A percentile compares a stretch with the other conserved stretches of the same genome.
Evolutionary conservation across 108 stramenopile species (phyloP).

Genomic region (Fragilaria crotonensis): DNA sequence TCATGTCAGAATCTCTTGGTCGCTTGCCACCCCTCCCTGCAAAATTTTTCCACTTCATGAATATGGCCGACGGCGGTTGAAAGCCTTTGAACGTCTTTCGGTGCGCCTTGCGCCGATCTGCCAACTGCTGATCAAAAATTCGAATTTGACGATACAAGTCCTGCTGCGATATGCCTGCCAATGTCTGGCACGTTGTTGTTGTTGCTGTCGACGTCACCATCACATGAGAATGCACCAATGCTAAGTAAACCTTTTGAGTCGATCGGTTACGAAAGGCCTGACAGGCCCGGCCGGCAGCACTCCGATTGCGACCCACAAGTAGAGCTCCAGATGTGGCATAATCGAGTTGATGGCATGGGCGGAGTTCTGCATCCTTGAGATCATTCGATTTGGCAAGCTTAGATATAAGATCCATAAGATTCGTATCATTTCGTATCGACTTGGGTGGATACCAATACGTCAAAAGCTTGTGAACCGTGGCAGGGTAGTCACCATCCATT

Average conservation of each 20-base stretch:
- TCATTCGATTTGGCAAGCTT: slow-evolving; percentile 31
- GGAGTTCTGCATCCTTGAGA: slow-evolving; percentile 61
- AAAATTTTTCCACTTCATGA: slow-evolving; percentile 53
- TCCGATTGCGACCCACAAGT: slow-evolving; percentile 44
- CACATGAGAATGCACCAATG: slow-evolving; percentile 44
- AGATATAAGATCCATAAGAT: slow-evolving; percentile 22
- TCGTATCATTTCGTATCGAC: slow-evolving; percentile 10
- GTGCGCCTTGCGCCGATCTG: slow-evolving; percentile 7
- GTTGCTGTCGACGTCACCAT: slow-evolving; percentile 18
- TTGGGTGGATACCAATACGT: slow-evolving; percentile 74
- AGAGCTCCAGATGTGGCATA: slow-evolving; percentile 81
- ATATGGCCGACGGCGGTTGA: slow-evolving; percentile 60
- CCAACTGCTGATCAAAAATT: neutral
- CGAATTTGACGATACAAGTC: neutral
- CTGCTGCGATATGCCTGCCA: neutral
- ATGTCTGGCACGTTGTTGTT: neutral
- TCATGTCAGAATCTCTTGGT: neutral
- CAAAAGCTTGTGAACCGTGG: slow-evolving; percentile 73
- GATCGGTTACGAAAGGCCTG: slow-evolving; percentile 48
- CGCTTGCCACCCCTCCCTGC: slow-evolving; percentile 14
- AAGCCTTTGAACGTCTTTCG: slow-evolving; percentile 59
- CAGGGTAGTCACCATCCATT: slow-evolving; percentile 74
- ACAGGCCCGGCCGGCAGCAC: slow-evolving; percentile 48
- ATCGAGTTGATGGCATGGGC: slow-evolving; percentile 84
- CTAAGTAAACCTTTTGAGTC: slow-evolving; percentile 66